Percentiles rank a stretch among this genome's conserved stretches.
Conservation (phyloP, 257 asterid species). For the Primulina eburnea region DNA sequence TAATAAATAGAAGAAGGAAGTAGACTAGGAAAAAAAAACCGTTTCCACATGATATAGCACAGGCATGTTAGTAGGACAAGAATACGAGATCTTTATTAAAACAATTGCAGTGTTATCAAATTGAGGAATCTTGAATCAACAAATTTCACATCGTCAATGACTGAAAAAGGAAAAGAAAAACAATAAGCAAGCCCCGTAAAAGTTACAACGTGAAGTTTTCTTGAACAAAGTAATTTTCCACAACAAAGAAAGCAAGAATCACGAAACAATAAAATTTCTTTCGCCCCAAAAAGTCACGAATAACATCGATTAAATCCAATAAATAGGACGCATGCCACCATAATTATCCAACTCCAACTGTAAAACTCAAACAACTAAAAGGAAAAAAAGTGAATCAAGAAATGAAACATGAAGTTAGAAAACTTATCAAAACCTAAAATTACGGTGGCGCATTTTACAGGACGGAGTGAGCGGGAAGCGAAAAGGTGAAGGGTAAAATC, state of each 20-base stretch:
- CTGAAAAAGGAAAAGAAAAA: background rate
- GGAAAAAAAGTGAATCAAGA: background rate
- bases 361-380: constrained; percentile 13
- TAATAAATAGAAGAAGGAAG: background rate
- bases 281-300: constrained; percentile 13
- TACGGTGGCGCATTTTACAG: constrained; percentile 70
- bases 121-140: background rate
- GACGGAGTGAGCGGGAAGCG: constrained; percentile 50
- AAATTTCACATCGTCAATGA: too few relatives aligned
- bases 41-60: background rate
- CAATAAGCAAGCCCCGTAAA: background rate
- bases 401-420: background rate
- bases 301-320: background rate
- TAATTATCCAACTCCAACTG: background rate
- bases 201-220: constrained; percentile 15
- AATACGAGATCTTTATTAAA: background rate
- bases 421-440: constrained; percentile 46
- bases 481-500: constrained; percentile 39
- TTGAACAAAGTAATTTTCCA: constrained; percentile 7
- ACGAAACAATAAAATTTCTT: background rate
- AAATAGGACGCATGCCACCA: constrained; percentile 3
- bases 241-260: background rate
- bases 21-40: background rate
- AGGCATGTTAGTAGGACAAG: background rate
- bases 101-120: constrained; percentile 13